phyloP scores from a whole-genome alignment of 2,329 filamentous ascomycete species.

The Xylariomycetidae sp. region DNA sequence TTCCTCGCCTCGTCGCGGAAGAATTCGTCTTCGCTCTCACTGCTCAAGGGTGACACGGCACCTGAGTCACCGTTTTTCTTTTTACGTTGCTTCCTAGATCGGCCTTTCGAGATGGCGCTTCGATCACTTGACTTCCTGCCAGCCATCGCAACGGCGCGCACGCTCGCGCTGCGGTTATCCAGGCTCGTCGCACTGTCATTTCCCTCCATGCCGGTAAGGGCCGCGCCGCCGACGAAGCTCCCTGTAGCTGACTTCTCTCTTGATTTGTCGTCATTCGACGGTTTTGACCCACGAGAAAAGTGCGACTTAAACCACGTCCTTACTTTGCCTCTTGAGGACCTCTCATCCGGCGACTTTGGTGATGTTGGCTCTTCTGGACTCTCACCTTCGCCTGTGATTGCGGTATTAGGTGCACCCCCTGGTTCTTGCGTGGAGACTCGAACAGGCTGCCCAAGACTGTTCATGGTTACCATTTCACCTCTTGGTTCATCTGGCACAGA shows the following conservation, averaged over 20 bases:
- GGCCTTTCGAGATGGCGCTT: constrained; percentile 14
- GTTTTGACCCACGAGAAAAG: constrained; percentile 41
- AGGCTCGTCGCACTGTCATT: constrained; percentile 40
- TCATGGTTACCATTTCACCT: constrained; percentile 12
- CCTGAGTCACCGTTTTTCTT: constrained; percentile 17
- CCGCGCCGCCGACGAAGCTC: constrained; percentile 48
- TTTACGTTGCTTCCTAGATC: constrained; percentile 15
- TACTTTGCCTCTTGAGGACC: constrained; percentile 28
- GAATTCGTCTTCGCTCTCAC: constrained; percentile 34
- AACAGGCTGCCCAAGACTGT: constrained; percentile 20
- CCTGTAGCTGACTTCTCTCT: constrained; percentile 27
- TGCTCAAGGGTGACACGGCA: constrained; percentile 22
- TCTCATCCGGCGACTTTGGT: constrained; percentile 25
- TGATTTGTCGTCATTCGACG: constrained; percentile 29
- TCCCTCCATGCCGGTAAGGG: constrained; percentile 36
- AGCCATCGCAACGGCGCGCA: constrained; percentile 44
- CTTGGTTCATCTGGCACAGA: constrained; percentile 14
- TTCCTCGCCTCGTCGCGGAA: constrained; percentile 28
- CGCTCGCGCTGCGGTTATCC: constrained; percentile 36
- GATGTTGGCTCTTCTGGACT: constrained; percentile 13
- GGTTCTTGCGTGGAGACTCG: constrained; percentile 10
- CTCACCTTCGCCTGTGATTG: constrained; percentile 9
- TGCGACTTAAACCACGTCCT: constrained; percentile 54
- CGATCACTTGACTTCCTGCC: constrained; percentile 26
- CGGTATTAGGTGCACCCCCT: constrained; percentile 4